Evolutionary conservation across 2,329 filamentous ascomycete species (phyloP).

Genomic region (Botrytis sinoallii): DNA sequence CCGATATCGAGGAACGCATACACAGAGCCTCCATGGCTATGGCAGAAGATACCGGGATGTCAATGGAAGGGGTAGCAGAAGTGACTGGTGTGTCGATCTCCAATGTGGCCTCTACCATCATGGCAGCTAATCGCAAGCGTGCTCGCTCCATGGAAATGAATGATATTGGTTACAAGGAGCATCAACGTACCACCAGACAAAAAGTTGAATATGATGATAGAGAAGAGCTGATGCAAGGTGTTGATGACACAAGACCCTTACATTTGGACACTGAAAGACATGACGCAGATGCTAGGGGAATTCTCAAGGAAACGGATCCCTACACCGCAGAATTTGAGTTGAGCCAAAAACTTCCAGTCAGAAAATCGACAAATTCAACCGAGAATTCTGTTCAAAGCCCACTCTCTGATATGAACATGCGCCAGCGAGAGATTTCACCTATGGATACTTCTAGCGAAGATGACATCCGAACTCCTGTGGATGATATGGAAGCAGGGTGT

Average conservation of each 20-base stretch:
- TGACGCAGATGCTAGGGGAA: background rate
- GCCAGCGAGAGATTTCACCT: background rate
- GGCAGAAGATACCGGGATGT: background rate
- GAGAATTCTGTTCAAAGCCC: too few relatives aligned
- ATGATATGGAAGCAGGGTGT: conserved; percentile 6
- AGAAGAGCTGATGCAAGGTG: background rate
- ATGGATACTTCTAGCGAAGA: conserved; percentile 11
- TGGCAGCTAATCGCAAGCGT: conserved; percentile 10
- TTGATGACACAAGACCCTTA: background rate
- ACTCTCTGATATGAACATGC: background rate
- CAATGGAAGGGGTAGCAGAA: conserved; percentile 1
- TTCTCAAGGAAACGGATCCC: conserved; percentile 11
- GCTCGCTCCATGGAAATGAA: conserved; percentile 1
- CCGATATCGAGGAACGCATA: conserved; percentile 5
- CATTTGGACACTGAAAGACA: conserved; percentile 1
- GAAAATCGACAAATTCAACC: background rate
- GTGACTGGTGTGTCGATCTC: conserved; percentile 3
- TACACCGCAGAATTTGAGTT: conserved; percentile 9
- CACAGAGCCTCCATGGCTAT: background rate
- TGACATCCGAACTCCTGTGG: conserved; percentile 12
- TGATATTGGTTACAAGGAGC: background rate
- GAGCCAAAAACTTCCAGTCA: background rate
- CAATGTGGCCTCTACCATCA: conserved; percentile 3
- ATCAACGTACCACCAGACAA: background rate
- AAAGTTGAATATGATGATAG: background rate